Conservation (phyloP, 139 green algal species). For the Pedinophyceae sp. region DNA sequence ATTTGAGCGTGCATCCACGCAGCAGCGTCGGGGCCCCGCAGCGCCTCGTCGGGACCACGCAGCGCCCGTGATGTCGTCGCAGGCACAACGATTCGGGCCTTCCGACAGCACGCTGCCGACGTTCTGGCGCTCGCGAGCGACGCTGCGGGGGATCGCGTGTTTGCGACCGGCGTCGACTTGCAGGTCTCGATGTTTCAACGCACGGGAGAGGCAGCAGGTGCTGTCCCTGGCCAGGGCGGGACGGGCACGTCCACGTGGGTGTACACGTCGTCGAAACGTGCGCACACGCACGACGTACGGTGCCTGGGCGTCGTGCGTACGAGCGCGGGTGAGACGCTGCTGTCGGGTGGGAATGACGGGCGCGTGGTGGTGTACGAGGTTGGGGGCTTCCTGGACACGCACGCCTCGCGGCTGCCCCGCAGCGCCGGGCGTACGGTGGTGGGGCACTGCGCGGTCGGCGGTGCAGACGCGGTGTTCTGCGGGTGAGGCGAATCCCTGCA, state of each 20-base stretch:
- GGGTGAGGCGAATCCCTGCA: too few relatives aligned
- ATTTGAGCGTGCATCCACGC: too few relatives aligned
- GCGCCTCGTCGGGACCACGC: too few relatives aligned
- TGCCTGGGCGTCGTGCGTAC: slow-evolving; percentile 3
- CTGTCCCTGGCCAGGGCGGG: too few relatives aligned
- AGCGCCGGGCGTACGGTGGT: too few relatives aligned
- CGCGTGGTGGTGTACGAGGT: slow-evolving; percentile 44
- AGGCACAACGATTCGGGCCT: slow-evolving; percentile 54
- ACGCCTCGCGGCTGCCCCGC: too few relatives aligned
- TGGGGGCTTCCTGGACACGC: slow-evolving; percentile 26
- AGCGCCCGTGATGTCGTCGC: too few relatives aligned
- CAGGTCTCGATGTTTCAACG: too few relatives aligned
- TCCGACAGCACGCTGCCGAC: slow-evolving; percentile 54
- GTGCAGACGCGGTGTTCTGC: too few relatives aligned
- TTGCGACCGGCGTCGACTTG: slow-evolving; percentile 66
- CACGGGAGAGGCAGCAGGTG: too few relatives aligned
- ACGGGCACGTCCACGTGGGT: slow-evolving; percentile 35
- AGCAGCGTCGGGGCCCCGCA: too few relatives aligned
- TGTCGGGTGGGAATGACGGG: slow-evolving; percentile 62
- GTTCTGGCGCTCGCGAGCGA: slow-evolving; percentile 56
- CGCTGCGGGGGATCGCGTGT: slow-evolving; percentile 51
- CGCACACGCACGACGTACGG: slow-evolving; percentile 77
- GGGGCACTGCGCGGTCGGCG: not conserved
- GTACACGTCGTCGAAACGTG: slow-evolving; percentile 49
- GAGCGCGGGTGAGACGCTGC: slow-evolving; percentile 22